These are phyloP conservation scores for Aspergillus pseudoglaucus DNA, from an alignment of 2,329 filamentous ascomycete genomes.

Conservation along the genomic window DNA sequence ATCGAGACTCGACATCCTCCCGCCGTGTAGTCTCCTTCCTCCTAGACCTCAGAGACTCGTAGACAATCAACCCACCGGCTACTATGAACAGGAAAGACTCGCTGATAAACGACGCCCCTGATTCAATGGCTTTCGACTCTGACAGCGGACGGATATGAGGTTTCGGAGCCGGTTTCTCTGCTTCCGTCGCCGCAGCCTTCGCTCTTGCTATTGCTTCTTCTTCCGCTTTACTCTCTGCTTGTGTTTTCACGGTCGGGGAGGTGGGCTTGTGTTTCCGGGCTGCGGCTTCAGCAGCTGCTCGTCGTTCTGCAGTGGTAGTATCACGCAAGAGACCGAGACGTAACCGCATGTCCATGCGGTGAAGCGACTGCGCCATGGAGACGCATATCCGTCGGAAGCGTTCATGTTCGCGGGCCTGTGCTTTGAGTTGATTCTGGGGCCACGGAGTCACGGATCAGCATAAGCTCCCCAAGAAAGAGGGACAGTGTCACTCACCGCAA, in stretches of 20 bases:
- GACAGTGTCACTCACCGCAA: constrained; percentile 49
- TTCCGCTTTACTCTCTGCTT: constrained; percentile 53
- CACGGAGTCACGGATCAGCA: neutral
- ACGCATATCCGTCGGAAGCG: constrained; percentile 58
- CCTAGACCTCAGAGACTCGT: constrained; percentile 55
- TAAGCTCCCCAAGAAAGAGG: neutral
- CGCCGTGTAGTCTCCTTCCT: constrained; percentile 55
- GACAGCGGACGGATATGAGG: constrained; percentile 58
- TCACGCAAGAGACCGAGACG: constrained; percentile 60
- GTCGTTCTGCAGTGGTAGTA: constrained; percentile 44
- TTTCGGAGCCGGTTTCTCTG: constrained; percentile 41
- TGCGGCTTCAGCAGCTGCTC: constrained; percentile 48
- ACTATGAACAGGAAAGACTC: constrained; percentile 62
- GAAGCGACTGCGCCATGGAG: constrained; percentile 56
- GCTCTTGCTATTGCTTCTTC: constrained; percentile 42
- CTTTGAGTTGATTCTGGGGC: constrained; percentile 59
- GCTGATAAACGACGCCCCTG: constrained; percentile 62
- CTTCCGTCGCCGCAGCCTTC: constrained; percentile 39
- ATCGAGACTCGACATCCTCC: constrained; percentile 54
- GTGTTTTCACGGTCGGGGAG: constrained; percentile 56
- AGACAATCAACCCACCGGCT: constrained; percentile 56
- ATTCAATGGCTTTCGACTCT: constrained; percentile 62
- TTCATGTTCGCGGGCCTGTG: constrained; percentile 62
- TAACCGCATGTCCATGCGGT: constrained; percentile 62
- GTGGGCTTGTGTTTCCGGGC: constrained; percentile 48